A percentile compares a stretch with the other conserved stretches of the same genome.
phyloP scores from a whole-genome alignment of 495 filamentous ascomycete species.

The Saxophila tyrrhenica region DNA sequence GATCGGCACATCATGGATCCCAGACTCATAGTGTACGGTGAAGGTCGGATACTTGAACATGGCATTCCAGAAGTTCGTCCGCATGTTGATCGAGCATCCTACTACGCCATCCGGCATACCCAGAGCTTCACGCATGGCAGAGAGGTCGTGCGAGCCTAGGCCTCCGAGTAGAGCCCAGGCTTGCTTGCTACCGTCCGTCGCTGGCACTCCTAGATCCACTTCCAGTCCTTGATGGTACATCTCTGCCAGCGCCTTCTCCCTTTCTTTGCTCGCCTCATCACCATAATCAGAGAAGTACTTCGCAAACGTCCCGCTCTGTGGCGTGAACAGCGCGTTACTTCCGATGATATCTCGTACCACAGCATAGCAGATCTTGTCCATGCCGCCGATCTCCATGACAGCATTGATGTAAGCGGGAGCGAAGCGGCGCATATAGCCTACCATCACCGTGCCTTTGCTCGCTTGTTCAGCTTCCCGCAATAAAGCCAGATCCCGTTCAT shows the following conservation, averaged over 20 bases:
- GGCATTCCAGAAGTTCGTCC: constrained; percentile 4
- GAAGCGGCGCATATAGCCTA: constrained; percentile 45
- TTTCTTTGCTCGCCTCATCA: constrained; percentile 18
- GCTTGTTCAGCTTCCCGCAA: constrained; percentile 36
- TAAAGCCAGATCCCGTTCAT: constrained; percentile 29
- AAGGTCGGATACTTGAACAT: constrained; percentile 30
- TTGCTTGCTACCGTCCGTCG: constrained; percentile 24
- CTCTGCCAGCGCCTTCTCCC: constrained; percentile 16
- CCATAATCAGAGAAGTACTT: constrained; percentile 28
- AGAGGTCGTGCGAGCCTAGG: constrained; percentile 45
- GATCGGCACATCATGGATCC: constrained; percentile 40
- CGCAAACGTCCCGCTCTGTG: constrained; percentile 39
- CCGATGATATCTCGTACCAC: constrained; percentile 45
- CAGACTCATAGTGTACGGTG: constrained; percentile 44
- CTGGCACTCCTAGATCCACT: constrained; percentile 16
- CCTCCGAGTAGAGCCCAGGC: constrained; percentile 37
- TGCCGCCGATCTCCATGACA: constrained; percentile 37
- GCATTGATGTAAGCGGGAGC: constrained; percentile 40
- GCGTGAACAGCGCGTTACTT: constrained; percentile 36
- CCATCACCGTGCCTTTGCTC: constrained; percentile 35
- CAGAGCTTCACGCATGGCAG: constrained; percentile 43
- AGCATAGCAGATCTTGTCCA: constrained; percentile 42
- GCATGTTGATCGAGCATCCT: constrained; percentile 20
- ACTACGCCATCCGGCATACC: constrained; percentile 36
- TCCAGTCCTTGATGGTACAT: constrained; percentile 28